Base-by-base conservation (phyloP, 2,329 filamentous ascomycete species). In the Simplicillium sp. region DNA sequence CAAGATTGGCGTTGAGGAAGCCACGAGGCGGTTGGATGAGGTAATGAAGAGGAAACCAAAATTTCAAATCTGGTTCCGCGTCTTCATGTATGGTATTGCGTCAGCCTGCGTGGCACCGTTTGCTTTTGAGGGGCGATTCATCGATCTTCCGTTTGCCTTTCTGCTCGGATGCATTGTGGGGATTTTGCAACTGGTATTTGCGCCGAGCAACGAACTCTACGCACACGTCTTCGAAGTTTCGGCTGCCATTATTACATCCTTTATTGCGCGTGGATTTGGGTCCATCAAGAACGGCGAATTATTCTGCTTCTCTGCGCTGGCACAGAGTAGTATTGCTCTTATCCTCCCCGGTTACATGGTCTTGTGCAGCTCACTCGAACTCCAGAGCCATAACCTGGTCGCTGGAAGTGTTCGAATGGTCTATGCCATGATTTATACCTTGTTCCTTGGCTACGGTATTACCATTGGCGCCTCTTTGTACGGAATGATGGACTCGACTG, bases 101-200 rank as follows among this genome's bases (percentile, higher is more conserved):
- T 87, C 84, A 11, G 82, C 79, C 1, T 75, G 70, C 7, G 86
- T 92, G 1, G 86, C 83, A 0, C 85, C 85, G 0, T 92, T 92
- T 52, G 85, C 84, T 3, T 94, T 92, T 54, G 68, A 80, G 42
- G 84, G 83, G 3, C 75, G 85, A 3, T 76, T 81, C 33, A 82
- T 90, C 51, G 87, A 94, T 55, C 65, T 92, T 44, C 85, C 85
- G 0, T 73, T 89, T 20, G 79, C 80, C 15, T 92, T 92, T 56
- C 42, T 87, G 1, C 71, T 94, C 1, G 87, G 87, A 2, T 81
- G 77, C 52, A 65, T 89, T 14, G 70, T 94, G 1, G 87, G 86
- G 1, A 61, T 81, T 40, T 65, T 94, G 37, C 85, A 92, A 53
- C 74, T 90, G 9, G 74, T 87, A 20, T 65, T 87, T 5, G 82